Evolutionary conservation across 441 rosid species (phyloP).

Genomic region (Populus hybrid): DNA sequence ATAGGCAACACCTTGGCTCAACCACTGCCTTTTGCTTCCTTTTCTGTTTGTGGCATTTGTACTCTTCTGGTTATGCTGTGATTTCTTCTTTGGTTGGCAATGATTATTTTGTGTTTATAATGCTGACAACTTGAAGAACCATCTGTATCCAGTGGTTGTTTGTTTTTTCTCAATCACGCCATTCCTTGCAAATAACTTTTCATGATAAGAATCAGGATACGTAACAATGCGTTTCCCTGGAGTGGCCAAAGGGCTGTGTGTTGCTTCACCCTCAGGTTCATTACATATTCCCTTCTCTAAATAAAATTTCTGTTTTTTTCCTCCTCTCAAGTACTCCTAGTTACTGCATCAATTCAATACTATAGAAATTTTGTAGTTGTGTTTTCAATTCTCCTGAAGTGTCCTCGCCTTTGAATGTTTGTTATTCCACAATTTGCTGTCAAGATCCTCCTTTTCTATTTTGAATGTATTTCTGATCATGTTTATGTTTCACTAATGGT

Average conservation of each 20-base stretch:
- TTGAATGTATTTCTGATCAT: neutral
- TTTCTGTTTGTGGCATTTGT: neutral
- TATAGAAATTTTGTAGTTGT: slow-evolving; percentile 4
- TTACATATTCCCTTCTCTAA: slow-evolving; percentile 9
- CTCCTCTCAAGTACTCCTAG: slow-evolving; percentile 8
- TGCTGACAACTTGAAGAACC: slow-evolving; percentile 5
- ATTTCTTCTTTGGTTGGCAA: neutral
- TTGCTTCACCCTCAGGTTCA: slow-evolving; percentile 74
- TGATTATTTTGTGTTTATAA: slow-evolving; percentile 6
- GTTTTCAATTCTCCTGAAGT: neutral
- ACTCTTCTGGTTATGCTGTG: neutral
- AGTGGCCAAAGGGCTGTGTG: slow-evolving; percentile 83
- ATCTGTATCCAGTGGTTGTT: neutral
- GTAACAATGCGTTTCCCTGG: slow-evolving; percentile 58
- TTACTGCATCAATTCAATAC: neutral
- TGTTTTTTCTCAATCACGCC: slow-evolving; percentile 1
- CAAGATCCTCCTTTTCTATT: neutral
- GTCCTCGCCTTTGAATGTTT: neutral
- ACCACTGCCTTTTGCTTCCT: slow-evolving; percentile 1
- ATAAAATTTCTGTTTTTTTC: neutral
- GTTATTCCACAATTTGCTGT: neutral
- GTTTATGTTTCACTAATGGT: slow-evolving; percentile 4
- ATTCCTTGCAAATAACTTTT: slow-evolving; percentile 5
- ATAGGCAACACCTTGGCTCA: slow-evolving; percentile 40
- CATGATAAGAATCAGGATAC: neutral